Evolutionary conservation across 106 monocot genomes (phyloP).

Genomic region (Allium sativum): DNA sequence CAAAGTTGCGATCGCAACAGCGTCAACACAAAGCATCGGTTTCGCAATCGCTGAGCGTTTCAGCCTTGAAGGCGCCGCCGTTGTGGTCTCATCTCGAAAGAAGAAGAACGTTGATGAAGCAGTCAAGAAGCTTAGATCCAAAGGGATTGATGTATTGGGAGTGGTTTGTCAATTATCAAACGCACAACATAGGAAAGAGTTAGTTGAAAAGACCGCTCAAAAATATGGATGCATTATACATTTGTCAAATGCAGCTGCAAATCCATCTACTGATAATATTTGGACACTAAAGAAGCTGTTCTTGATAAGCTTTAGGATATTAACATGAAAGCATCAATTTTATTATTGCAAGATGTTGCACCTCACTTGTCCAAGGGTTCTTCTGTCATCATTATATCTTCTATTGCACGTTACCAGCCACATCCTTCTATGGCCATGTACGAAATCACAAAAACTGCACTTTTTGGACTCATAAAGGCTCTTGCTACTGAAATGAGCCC

Average conservation of each 20-base stretch:
- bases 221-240: slow-evolving; percentile 80
- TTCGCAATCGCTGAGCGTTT: slow-evolving; percentile 74
- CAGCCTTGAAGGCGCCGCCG: slow-evolving; percentile 70
- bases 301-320: slow-evolving; percentile 95
- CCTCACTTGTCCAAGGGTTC: no score
- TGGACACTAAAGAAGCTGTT: slow-evolving; percentile 58
- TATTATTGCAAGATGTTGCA: slow-evolving; percentile 79
- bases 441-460: no score
- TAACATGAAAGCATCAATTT: slow-evolving; percentile 79
- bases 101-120: slow-evolving; percentile 76
- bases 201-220: slow-evolving; percentile 33
- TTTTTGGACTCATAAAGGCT: no score
- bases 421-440: no score
- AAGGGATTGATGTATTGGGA: slow-evolving; percentile 63
- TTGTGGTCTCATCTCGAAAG: slow-evolving; percentile 83
- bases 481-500: slow-evolving; percentile 84
- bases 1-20: no score
- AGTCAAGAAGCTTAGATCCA: slow-evolving; percentile 52
- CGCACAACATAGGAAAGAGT: slow-evolving; percentile 21
- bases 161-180: slow-evolving; percentile 84
- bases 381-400: no score
- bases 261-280: slow-evolving; percentile 67
- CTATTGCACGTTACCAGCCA: no score
- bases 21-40: slow-evolving; percentile 88
- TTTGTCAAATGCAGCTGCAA: slow-evolving; percentile 89